A percentile compares a stretch with the other conserved stretches of the same genome.
Evolutionary conservation across 208 protist genomes (phyloP).

Genomic region (Acanthamoeba lenticulata): DNA sequence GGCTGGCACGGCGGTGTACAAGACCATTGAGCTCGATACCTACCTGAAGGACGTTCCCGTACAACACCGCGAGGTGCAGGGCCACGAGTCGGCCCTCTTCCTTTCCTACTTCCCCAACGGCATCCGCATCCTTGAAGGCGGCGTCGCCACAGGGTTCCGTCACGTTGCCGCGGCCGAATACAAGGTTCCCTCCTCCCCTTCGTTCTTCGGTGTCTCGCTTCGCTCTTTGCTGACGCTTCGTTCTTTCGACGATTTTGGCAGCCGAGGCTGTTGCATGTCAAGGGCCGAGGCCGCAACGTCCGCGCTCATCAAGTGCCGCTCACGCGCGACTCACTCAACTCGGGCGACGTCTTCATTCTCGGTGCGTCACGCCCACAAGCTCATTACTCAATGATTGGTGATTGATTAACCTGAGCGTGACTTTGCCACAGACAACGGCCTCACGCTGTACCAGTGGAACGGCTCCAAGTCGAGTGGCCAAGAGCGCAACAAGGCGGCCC

Average conservation of each 20-base stretch:
- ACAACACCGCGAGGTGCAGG: slow-evolving; percentile 86
- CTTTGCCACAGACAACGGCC: slow-evolving; percentile 81
- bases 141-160: slow-evolving; percentile 85
- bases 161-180: slow-evolving; percentile 81
- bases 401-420: too few species aligned
- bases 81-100: slow-evolving; percentile 77
- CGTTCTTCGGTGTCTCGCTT: neutral
- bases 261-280: slow-evolving; percentile 83
- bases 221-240: neutral
- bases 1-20: slow-evolving; percentile 62
- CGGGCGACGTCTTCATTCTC: slow-evolving; percentile 59
- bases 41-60: slow-evolving; percentile 82
- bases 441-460: slow-evolving; percentile 81
- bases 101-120: slow-evolving; percentile 67
- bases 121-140: slow-evolving; percentile 81
- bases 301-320: slow-evolving; percentile 23
- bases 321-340: slow-evolving; percentile 28
- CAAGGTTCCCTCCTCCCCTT: neutral
- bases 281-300: slow-evolving; percentile 42
- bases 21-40: slow-evolving; percentile 89
- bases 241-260: neutral
- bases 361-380: neutral
- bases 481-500: slow-evolving; percentile 78
- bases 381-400: neutral
- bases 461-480: slow-evolving; percentile 68